Percentiles rank a stretch among this genome's conserved stretches.
Evolutionary conservation across 2,329 filamentous ascomycete species (phyloP).

Genomic region (Venturiaceae sp.): DNA sequence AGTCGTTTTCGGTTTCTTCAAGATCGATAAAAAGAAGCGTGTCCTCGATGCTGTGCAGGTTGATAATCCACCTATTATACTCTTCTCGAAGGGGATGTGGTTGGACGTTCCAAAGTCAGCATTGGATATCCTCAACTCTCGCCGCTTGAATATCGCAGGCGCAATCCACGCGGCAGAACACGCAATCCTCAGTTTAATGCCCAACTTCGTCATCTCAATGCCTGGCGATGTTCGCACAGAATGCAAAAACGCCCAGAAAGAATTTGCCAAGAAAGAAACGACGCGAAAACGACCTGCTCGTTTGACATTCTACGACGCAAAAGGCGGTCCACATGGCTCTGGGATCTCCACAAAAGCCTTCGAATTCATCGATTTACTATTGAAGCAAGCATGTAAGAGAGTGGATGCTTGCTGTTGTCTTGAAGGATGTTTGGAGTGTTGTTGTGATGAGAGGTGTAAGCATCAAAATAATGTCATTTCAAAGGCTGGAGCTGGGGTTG

Average conservation of each 20-base stretch:
- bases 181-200: conserved; percentile 75
- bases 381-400: conserved; percentile 65
- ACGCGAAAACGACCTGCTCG: conserved; percentile 74
- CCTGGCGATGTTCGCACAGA: conserved; percentile 90
- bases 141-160: conserved; percentile 70
- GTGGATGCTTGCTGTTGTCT: conserved; percentile 68
- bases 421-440: conserved; percentile 82
- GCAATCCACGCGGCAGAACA: conserved; percentile 95
- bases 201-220: conserved; percentile 81
- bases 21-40: conserved; percentile 75
- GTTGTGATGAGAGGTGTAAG: conserved; percentile 74
- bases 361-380: conserved; percentile 74
- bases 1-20: conserved; percentile 94
- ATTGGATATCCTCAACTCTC: conserved; percentile 65
- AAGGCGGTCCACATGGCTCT: conserved; percentile 72
- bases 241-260: conserved; percentile 82
- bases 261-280: conserved; percentile 64
- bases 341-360: conserved; percentile 91
- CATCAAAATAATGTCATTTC: conserved; percentile 88
- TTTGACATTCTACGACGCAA: conserved; percentile 90
- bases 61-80: conserved; percentile 83
- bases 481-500: conserved; percentile 76
- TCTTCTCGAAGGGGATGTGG: conserved; percentile 87
- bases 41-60: conserved; percentile 89
- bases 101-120: conserved; percentile 76